Evolutionary conservation across 2,329 filamentous ascomycete genomes (phyloP).

Genomic region (Fusarium incarnatum): DNA sequence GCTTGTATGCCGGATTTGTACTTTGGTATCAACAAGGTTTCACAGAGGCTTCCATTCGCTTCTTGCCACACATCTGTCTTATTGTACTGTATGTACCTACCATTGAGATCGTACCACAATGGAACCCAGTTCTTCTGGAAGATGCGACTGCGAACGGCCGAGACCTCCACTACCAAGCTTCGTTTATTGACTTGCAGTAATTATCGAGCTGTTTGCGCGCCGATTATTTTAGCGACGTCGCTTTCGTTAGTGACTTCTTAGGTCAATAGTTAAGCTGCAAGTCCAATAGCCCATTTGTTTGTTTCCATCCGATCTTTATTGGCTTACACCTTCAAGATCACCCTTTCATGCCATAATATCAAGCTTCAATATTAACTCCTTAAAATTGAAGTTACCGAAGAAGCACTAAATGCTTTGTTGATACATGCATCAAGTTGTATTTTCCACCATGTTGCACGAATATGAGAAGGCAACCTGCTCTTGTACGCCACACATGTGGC

Average conservation of each 20-base stretch:
- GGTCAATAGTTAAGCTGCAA: not conserved
- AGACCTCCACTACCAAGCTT: conserved; percentile 17
- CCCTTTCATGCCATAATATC: not conserved
- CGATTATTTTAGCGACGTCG: not conserved
- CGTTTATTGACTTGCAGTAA: not conserved
- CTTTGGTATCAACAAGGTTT: conserved; percentile 22
- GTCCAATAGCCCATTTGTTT: not conserved
- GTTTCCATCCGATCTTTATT: not conserved
- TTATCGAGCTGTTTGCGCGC: not conserved
- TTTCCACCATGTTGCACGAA: not conserved
- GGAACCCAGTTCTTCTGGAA: conserved; percentile 8
- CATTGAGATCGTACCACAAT: conserved; percentile 30
- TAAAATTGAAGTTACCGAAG: not conserved
- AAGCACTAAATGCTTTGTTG: too few relatives aligned
- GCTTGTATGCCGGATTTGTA: not conserved
- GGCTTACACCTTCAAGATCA: not conserved
- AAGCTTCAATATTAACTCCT: not conserved
- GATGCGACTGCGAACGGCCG: not conserved
- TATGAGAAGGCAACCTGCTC: not conserved
- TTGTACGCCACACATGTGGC: conserved; percentile 23
- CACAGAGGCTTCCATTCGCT: conserved; percentile 22
- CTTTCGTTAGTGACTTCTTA: not conserved
- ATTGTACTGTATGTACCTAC: not conserved
- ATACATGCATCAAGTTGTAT: not conserved
- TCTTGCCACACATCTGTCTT: not conserved